Evolutionary conservation across 2,329 filamentous ascomycete species (phyloP).

Genomic region (Aspergillus aculeatinus): DNA sequence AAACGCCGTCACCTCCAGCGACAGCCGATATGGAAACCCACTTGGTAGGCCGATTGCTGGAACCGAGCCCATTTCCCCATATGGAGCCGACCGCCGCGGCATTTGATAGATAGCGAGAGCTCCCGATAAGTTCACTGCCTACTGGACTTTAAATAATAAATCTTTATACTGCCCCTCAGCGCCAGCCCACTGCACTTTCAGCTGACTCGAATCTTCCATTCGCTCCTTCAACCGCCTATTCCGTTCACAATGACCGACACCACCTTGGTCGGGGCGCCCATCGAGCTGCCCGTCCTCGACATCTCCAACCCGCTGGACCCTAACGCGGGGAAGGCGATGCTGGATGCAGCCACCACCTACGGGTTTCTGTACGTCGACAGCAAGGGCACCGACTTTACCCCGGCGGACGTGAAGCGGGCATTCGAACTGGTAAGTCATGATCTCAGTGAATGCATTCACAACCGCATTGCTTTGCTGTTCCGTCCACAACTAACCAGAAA

Average conservation of each 20-base stretch:
- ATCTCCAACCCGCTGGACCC: conserved; percentile 63
- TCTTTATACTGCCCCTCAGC: too few relatives aligned
- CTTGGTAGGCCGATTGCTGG: neutral
- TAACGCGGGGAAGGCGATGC: conserved; percentile 64
- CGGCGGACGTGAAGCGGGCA: conserved; percentile 64
- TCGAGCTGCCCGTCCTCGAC: conserved; percentile 76
- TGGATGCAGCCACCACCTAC: conserved; percentile 76
- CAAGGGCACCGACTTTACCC: conserved; percentile 66
- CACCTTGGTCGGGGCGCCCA: conserved; percentile 22
- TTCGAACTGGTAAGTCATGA: conserved; percentile 66
- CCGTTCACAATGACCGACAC: conserved; percentile 20
- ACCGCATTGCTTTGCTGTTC: too few relatives aligned
- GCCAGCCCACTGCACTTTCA: too few relatives aligned
- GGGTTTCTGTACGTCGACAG: conserved; percentile 91
- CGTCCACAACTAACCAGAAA: too few relatives aligned
- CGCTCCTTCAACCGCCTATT: neutral
- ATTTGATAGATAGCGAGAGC: neutral
- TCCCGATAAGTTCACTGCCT: neutral
- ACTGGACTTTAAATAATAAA: neutral
- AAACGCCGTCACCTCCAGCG: neutral
- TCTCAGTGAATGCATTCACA: neutral
- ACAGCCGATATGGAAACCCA: neutral
- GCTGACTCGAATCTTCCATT: neutral
- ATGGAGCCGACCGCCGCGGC: neutral
- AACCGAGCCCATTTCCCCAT: neutral